Base-by-base conservation (phyloP, 768 basidiomycete species). In the Russula sp. region DNA sequence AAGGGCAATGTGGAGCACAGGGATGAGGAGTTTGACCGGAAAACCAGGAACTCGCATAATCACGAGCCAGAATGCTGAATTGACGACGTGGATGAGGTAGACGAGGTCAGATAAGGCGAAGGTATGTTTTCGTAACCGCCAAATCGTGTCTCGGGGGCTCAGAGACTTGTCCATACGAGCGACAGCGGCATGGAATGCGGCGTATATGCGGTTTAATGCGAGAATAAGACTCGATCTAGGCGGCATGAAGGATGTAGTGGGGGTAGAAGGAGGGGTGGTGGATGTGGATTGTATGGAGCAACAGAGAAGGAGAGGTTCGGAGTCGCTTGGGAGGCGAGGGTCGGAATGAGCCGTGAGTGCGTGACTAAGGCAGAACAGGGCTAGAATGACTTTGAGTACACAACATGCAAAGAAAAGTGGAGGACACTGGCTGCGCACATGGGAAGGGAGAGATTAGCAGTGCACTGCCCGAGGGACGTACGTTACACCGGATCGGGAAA, bases 21-120 rank as follows among this genome's bases (percentile, higher is more conserved):
- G 93, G 66, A 96, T 90, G 51, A 79, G 59, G 45, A 96, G 81
- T 70, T 95, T 94, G 68, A 79, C 69, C 4, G 88, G 88, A 67
- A 85, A 88, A 14, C 78, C 76, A 0, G 90, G 89, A 1, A 75
- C 75, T 61, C 81, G 76, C 87, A 93, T 88, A 59, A 93, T 75
- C 45, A 74, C 73, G 64, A 93, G 74, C 87, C 89, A 92, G 70
- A 91, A 86, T 7, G 74, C 67, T 47, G 85, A 85, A 43, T 83
- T 78, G 59, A 80, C 66, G 36, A 87, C 65, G 66, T 91, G 86
- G 68, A 88, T 76, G 63, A 89, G 60, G 73, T 90, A 86, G 55
- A 86, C 72, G 53, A 73, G 73, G 75, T 92, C 89, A 20, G 78
- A 74, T 42, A 74, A 69, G 9, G 77, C 76, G 71, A 83, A 90